These are phyloP conservation scores for Pezicula radicicola DNA, from an alignment of 2,329 filamentous ascomycete genomes.

Conservation along the genomic window DNA sequence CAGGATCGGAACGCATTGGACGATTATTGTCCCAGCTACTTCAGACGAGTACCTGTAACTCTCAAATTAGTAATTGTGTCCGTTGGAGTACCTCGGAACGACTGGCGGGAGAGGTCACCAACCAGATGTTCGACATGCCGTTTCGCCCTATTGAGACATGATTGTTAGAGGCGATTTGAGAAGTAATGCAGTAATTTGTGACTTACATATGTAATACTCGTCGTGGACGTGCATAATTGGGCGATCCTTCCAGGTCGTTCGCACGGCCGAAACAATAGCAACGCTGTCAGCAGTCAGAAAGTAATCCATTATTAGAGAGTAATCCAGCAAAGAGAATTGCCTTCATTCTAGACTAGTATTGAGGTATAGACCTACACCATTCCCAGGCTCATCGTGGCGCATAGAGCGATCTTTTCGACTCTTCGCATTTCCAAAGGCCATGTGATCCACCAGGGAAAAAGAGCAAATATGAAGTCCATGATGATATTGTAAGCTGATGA, in stretches of 20 bases:
- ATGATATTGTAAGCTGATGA: slow-evolving; percentile 47
- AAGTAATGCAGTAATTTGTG: slow-evolving; percentile 6
- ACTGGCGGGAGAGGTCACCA: not conserved
- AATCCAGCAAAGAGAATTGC: not conserved
- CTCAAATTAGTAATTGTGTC: not conserved
- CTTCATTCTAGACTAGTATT: not conserved
- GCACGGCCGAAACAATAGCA: slow-evolving; percentile 44
- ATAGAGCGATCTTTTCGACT: slow-evolving; percentile 47
- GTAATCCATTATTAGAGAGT: not conserved
- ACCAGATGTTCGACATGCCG: slow-evolving; percentile 42
- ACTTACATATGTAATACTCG: slow-evolving; percentile 41
- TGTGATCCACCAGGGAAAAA: slow-evolving; percentile 47
- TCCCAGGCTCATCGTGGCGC: slow-evolving; percentile 47
- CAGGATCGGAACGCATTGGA: slow-evolving; percentile 50
- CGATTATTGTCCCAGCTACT: slow-evolving; percentile 50
- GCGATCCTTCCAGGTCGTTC: slow-evolving; percentile 46
- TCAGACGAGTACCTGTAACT: slow-evolving; percentile 42
- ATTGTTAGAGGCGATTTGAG: not conserved
- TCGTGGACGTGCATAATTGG: slow-evolving; percentile 38
- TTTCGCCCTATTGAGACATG: slow-evolving; percentile 31
- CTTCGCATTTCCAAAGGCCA: slow-evolving; percentile 44
- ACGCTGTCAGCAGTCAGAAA: slow-evolving; percentile 25
- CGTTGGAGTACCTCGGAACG: slow-evolving; percentile 8
- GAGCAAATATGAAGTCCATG: slow-evolving; percentile 49
- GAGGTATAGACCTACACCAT: slow-evolving; percentile 33